These are phyloP conservation scores for Amanita subjunquillea DNA, from an alignment of 768 basidiomycete genomes.

Conservation along the genomic window DNA sequence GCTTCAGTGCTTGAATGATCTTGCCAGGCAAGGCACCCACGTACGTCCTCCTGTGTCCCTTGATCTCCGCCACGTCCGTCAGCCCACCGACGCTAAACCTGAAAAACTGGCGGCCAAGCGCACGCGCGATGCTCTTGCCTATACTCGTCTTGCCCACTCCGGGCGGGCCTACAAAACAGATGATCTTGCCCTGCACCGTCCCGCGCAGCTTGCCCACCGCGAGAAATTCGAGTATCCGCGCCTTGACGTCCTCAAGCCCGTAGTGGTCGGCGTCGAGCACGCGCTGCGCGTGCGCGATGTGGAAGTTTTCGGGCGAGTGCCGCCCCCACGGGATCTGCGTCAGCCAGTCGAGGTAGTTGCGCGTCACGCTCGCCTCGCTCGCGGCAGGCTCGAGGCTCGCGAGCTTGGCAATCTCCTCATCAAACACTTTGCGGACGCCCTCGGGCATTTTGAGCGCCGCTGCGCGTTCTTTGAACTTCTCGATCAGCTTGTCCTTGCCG, in stretches of 20 bases:
- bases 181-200: conserved; percentile 93
- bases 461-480: conserved; percentile 86
- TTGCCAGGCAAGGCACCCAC: conserved; percentile 91
- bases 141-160: conserved; percentile 95
- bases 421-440: conserved; percentile 84
- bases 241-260: conserved; percentile 85
- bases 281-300: conserved; percentile 67
- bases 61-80: conserved; percentile 98
- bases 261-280: conserved; percentile 96
- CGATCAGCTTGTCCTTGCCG: conserved; percentile 89
- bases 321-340: conserved; percentile 97
- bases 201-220: conserved; percentile 93
- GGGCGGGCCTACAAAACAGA: conserved; percentile 88
- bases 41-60: conserved; percentile 96
- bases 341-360: conserved; percentile 92
- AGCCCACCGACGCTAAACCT: conserved; percentile 94
- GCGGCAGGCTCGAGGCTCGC: conserved; percentile 84
- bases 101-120: conserved; percentile 88
- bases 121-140: conserved; percentile 85
- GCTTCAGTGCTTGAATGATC: conserved; percentile 89
- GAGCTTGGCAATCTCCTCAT: conserved; percentile 90
- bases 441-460: conserved; percentile 81
- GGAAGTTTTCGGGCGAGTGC: conserved; percentile 89
- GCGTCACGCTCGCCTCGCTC: conserved; percentile 86
- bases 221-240: conserved; percentile 90